Conservation (phyloP, 1,284 basidiomycete genomes). For the Rugosomyces carneus region DNA sequence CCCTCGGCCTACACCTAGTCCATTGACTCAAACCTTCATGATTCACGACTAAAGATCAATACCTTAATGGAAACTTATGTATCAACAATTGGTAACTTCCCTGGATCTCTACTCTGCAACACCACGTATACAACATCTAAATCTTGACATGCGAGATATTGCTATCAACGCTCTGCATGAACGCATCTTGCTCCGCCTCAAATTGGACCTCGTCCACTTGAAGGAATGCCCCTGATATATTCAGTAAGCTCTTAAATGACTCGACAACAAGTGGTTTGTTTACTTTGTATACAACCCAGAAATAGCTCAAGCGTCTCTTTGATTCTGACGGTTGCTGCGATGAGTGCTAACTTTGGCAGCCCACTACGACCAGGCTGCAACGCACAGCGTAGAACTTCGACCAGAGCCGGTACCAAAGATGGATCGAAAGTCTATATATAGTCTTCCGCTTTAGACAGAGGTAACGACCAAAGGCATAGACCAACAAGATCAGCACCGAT, state of each 20-base stretch:
- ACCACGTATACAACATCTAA: slow-evolving; percentile 9
- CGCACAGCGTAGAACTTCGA: slow-evolving; percentile 45
- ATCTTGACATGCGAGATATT: slow-evolving; percentile 32
- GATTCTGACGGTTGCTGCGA: slow-evolving; percentile 53
- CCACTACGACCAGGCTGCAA: slow-evolving; percentile 23
- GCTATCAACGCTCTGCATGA: slow-evolving; percentile 23
- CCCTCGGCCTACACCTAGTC: slow-evolving; percentile 16
- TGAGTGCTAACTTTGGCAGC: slow-evolving; percentile 33
- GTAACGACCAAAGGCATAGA: slow-evolving; percentile 7
- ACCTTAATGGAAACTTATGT: not conserved
- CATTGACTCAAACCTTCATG: not conserved
- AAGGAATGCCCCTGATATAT: slow-evolving; percentile 18
- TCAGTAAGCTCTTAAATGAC: slow-evolving; percentile 6
- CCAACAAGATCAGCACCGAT: slow-evolving; percentile 67
- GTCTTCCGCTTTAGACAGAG: not conserved
- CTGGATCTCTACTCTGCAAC: slow-evolving; percentile 13
- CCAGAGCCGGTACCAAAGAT: slow-evolving; percentile 50
- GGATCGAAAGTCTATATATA: slow-evolving; percentile 61
- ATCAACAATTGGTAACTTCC: not conserved
- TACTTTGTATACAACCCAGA: slow-evolving; percentile 22
- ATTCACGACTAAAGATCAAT: not conserved
- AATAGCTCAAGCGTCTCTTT: slow-evolving; percentile 27
- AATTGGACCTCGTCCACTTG: slow-evolving; percentile 19
- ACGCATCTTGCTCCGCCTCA: slow-evolving; percentile 15
- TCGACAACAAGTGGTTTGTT: slow-evolving; percentile 4